Conservation (phyloP, 306 rosid genomes). For the Vigna angularis region DNA sequence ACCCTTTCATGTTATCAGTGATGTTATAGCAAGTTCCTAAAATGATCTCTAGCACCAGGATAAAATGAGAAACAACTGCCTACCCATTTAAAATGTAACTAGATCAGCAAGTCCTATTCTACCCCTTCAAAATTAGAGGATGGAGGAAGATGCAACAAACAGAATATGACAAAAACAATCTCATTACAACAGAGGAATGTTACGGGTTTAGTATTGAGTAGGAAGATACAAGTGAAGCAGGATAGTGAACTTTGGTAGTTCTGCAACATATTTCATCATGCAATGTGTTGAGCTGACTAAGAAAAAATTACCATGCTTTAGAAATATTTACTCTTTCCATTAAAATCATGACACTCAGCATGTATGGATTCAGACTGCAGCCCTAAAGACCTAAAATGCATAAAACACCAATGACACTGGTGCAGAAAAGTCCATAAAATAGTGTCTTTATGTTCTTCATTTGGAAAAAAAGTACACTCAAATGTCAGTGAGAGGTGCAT, state of each 20-base stretch:
- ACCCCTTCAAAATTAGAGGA: conserved; percentile 15
- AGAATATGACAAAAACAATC: conserved; percentile 5
- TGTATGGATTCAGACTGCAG: neutral
- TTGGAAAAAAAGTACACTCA: conserved; percentile 14
- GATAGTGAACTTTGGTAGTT: conserved; percentile 16
- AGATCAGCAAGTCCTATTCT: neutral
- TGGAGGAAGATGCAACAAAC: neutral
- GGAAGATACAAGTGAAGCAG: conserved; percentile 1
- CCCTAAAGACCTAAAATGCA: conserved; percentile 28
- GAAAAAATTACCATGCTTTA: neutral
- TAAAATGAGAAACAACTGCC: conserved; percentile 21
- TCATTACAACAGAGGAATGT: neutral
- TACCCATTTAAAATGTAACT: conserved; percentile 1
- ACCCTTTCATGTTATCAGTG: conserved; percentile 25
- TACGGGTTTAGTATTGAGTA: neutral
- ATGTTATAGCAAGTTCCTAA: conserved; percentile 6
- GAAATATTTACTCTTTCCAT: neutral
- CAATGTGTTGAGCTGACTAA: conserved; percentile 6
- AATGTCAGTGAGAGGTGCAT: neutral
- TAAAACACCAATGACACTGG: conserved; percentile 14
- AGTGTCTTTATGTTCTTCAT: conserved; percentile 21
- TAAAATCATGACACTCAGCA: neutral
- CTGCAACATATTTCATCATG: conserved; percentile 10
- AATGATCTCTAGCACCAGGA: neutral
- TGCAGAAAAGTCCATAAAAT: conserved; percentile 25